Conservation (phyloP, 2,329 filamentous ascomycete species). For the Cercospora citrullina region DNA sequence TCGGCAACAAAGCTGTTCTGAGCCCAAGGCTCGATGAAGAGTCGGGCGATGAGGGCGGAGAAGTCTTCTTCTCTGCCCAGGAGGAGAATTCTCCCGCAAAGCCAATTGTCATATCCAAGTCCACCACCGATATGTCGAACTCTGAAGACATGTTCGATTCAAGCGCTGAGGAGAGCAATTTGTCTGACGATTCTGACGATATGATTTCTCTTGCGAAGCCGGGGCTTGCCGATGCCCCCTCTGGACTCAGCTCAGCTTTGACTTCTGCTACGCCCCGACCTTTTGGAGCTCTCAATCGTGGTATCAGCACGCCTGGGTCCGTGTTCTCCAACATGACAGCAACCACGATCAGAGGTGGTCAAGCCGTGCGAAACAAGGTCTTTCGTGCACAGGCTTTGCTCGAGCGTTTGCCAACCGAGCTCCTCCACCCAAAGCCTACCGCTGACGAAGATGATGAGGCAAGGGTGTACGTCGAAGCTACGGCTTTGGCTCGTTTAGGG, state of each 20-base stretch:
- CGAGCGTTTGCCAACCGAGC: constrained; percentile 68
- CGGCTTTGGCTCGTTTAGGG: constrained; percentile 80
- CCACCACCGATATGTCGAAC: constrained; percentile 45
- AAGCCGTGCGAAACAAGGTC: constrained; percentile 68
- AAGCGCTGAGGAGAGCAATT: constrained; percentile 67
- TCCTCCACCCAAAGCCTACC: constrained; percentile 80
- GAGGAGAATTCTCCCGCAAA: constrained; percentile 61
- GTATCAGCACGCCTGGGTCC: constrained; percentile 78
- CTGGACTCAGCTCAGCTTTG: constrained; percentile 76
- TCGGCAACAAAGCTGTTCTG: constrained; percentile 31
- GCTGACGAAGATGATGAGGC: constrained; percentile 85
- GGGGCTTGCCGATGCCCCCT: constrained; percentile 71
- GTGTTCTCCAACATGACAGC: constrained; percentile 87
- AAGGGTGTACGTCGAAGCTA: constrained; percentile 86
- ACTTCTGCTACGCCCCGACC: constrained; percentile 80
- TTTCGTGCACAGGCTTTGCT: constrained; percentile 83
- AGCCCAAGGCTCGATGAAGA: constrained; percentile 39
- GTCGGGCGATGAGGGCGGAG: constrained; percentile 60
- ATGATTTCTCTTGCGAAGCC: constrained; percentile 88
- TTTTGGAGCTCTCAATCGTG: constrained; percentile 64
- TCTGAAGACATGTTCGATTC: constrained; percentile 59
- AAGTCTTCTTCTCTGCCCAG: constrained; percentile 89
- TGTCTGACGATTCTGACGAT: constrained; percentile 91
- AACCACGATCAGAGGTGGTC: constrained; percentile 72
- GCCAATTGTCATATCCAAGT: constrained; percentile 42